Evolutionary conservation across 768 basidiomycete genomes (phyloP), one percentile per base, ranked within the genome.

Genomic region (Hygrocybe punicea): DNA sequence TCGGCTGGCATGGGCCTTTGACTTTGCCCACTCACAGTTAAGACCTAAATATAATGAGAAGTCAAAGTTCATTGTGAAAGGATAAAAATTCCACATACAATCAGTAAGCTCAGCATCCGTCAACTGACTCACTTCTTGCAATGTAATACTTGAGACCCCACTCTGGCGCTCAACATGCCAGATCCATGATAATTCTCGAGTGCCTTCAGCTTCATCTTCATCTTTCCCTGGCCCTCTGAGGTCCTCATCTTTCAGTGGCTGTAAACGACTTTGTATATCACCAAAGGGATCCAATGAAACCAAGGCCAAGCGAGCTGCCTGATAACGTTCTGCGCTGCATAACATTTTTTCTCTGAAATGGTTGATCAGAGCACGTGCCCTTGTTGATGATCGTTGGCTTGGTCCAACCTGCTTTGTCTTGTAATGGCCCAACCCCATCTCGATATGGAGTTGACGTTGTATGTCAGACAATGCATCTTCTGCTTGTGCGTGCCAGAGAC

Each of bases 111-210:
- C 44, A 9, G 8, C 17, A 7, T 45, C 44, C 8, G 8, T 19
- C 44, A 45, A 10, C 7, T 11, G 44, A 45, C 17, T 19, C 8
- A 45, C 44, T 9, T 45, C 17, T 7, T 9, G 44, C 8, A 19
- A 45, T 10, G 8, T 9, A 19, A 9, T 9, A 19, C 44, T 17
- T 45, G 44, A 8, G 8, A 19, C 8, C 21, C 10, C 44, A 17
- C 44, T 45, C 8, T 19, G 44, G 7, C 23, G 24, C 17, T 40
- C 37, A n/a, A 54, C 51, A 34, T 23, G 53, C 58, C 58, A 59
- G 6, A 59, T 59, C 58, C 58, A 60, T 5, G 55, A 51, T 21
- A 53, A 21, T 25, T 56, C 55, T 7, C 58, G 47, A 0, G 7
- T 53, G 16, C 53, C 46, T 35, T 60, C 55, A 35, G 39, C 21